Evolutionary conservation across 305 asterid genomes (phyloP), one percentile per base, ranked within the genome.

Genomic region (Petunia hybrid): DNA sequence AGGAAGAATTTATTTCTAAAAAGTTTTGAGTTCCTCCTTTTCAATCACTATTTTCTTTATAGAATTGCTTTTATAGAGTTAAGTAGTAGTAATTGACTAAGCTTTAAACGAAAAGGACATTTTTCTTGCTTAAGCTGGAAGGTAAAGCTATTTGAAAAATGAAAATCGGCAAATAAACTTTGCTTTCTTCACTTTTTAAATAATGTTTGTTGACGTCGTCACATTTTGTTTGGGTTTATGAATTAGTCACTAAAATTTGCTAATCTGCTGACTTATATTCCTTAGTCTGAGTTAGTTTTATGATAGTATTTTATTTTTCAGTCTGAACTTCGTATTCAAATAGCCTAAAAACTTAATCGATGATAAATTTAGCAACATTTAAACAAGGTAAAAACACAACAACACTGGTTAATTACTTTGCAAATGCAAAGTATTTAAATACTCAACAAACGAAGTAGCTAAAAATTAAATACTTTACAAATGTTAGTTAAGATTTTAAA

Each of bases 121-220:
- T n/a, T 67, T 67, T 42, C n/a, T 67, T 42, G n/a, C 55, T 67
- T 42, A 42, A 67, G 35, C 14, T 67, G 55, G 75, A 67, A 67
- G 55, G 4, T 67, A 42, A 42, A 42, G 55, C 75, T 42, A 42
- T 14, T 40, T 14, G 13, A 40, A 40, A 66, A 66, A 40, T 40
- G 3, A 6, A 40, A n/a, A 40, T 14, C 36, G 22, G 73, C 73
- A 66, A 41, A 51, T 66, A 5, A 40, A 40, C 75, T 41, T 67
- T n/a, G 75, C 53, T 67, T 41, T 67, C 55, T 67, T 67, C 36
- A n/a, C 13, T 67, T 67, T 2, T 13, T 5, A 66, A 66, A 14
- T 3, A 42, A 42, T 41, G 38, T 14, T 67, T 3, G 12, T 14
- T 65, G 40, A 13, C 46, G 46, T 65, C 9, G 48, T 65, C 35